Conservation (phyloP, 495 filamentous ascomycete species). For the Cercophora samala region DNA sequence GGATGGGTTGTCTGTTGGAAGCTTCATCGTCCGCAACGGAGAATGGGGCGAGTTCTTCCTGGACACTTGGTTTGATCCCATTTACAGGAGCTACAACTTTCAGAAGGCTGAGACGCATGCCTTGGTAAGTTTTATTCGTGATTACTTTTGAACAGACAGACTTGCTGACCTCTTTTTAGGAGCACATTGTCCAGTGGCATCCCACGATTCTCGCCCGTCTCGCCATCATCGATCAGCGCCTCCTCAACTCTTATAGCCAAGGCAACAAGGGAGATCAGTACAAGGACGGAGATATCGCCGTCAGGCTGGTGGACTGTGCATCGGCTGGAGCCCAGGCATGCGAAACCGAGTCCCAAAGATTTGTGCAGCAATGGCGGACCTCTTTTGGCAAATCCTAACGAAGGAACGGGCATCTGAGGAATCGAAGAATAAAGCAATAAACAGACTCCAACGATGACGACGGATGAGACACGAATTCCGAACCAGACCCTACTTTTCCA, state of each 20-base stretch:
- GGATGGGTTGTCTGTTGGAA: constrained; percentile 70
- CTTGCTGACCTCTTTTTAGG: constrained; percentile 45
- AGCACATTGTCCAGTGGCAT: constrained; percentile 96
- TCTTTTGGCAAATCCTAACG: constrained; percentile 34
- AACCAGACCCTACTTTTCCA: not conserved
- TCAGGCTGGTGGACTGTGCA: constrained; percentile 71
- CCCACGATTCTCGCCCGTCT: constrained; percentile 91
- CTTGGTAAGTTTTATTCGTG: constrained; percentile 57
- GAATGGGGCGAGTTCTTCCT: constrained; percentile 91
- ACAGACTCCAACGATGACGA: not conserved
- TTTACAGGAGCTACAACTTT: constrained; percentile 92
- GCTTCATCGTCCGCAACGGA: constrained; percentile 76
- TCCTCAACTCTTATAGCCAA: constrained; percentile 69
- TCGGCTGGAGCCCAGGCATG: constrained; percentile 57
- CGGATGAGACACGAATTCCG: not conserved
- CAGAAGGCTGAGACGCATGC: constrained; percentile 92
- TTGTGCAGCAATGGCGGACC: constrained; percentile 46
- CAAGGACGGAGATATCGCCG: constrained; percentile 82
- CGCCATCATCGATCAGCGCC: constrained; percentile 77
- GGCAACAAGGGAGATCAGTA: constrained; percentile 50
- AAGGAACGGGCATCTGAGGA: not conserved
- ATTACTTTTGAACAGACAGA: not conserved
- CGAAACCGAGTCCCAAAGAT: constrained; percentile 57
- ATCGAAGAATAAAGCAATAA: not conserved
- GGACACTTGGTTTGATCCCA: constrained; percentile 93